Evolutionary conservation across 768 basidiomycete species (phyloP).

Genomic region (Lentinula detonsa): DNA sequence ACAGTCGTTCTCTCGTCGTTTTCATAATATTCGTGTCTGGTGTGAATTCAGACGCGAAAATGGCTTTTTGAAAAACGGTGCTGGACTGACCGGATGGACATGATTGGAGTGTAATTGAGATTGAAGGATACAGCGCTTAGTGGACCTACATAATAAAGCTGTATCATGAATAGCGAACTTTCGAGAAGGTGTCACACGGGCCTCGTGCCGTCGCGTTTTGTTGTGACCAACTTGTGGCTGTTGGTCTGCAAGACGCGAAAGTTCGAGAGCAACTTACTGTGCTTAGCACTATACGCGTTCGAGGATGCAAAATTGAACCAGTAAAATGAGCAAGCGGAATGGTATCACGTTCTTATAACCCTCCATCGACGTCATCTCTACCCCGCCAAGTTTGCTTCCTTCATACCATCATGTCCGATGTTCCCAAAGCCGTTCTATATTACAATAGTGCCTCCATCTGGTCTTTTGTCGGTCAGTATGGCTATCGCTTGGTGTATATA

Average conservation of each 20-base stretch:
- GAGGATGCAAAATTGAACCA: not conserved
- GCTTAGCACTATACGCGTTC: not conserved
- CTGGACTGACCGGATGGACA: constrained; percentile 5
- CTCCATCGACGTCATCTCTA: not conserved
- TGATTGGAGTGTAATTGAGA: not conserved
- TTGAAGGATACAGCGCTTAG: not conserved
- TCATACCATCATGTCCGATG: constrained; percentile 21
- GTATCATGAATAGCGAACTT: not conserved
- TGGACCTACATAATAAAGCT: not conserved
- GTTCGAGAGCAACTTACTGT: not conserved
- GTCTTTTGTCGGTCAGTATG: constrained; percentile 53
- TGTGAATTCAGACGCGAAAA: not conserved
- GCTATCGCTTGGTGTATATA: not conserved
- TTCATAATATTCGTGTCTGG: constrained; percentile 85
- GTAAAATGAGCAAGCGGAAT: not conserved
- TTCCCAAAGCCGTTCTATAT: constrained; percentile 82
- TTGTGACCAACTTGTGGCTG: not conserved
- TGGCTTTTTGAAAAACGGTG: not conserved
- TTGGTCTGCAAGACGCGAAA: not conserved
- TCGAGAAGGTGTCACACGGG: constrained; percentile 5
- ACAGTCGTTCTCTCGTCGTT: constrained; percentile 70
- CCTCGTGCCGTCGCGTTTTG: not conserved
- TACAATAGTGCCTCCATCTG: constrained; percentile 43
- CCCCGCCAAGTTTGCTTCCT: not conserved
- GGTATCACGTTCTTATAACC: not conserved